Conservation (phyloP, 75 land plant genomes). For the Larix kaempferi region DNA sequence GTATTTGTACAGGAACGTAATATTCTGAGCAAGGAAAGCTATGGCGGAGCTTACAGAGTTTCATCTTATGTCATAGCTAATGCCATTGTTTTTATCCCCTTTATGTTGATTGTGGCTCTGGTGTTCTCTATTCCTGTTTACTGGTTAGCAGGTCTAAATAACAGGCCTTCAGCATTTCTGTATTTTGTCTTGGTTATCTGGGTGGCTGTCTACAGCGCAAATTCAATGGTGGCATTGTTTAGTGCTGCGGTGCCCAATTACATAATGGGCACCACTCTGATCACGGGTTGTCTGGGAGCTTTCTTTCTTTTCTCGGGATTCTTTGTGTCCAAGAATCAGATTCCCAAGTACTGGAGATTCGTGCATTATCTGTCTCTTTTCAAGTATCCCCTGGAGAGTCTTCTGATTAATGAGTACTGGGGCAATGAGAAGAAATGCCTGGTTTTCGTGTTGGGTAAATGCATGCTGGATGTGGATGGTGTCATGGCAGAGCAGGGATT, state of each 20-base stretch:
- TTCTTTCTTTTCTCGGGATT: slow-evolving; percentile 95
- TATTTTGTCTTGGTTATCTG: slow-evolving; percentile 71
- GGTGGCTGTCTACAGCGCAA: slow-evolving; percentile 70
- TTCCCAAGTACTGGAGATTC: slow-evolving; percentile 84
- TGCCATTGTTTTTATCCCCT: slow-evolving; percentile 72
- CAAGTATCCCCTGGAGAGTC: slow-evolving; percentile 90
- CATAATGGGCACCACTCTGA: slow-evolving; percentile 74
- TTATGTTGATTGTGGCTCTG: slow-evolving; percentile 50
- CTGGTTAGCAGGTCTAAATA: slow-evolving; percentile 67
- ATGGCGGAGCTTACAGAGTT: slow-evolving; percentile 80
- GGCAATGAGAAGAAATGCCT: slow-evolving; percentile 40
- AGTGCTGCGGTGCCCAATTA: slow-evolving; percentile 82
- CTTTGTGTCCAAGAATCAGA: slow-evolving; percentile 66
- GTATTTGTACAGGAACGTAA: slow-evolving; percentile 74
- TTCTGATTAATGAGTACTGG: slow-evolving; percentile 80
- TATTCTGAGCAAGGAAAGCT: slow-evolving; percentile 74
- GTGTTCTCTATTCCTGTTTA: slow-evolving; percentile 66
- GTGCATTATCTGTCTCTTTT: slow-evolving; percentile 88
- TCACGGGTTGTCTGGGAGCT: slow-evolving; percentile 74
- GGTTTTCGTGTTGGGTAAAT: slow-evolving; percentile 22
- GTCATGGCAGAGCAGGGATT: slow-evolving; percentile 60
- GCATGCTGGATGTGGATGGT: slow-evolving; percentile 46
- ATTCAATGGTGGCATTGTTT: slow-evolving; percentile 78
- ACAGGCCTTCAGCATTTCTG: slow-evolving; percentile 34
- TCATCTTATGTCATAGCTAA: slow-evolving; percentile 78